Evolutionary conservation across 78 protist species (phyloP), one percentile per base, ranked within the genome.

Genomic region (Guillardia theta): DNA sequence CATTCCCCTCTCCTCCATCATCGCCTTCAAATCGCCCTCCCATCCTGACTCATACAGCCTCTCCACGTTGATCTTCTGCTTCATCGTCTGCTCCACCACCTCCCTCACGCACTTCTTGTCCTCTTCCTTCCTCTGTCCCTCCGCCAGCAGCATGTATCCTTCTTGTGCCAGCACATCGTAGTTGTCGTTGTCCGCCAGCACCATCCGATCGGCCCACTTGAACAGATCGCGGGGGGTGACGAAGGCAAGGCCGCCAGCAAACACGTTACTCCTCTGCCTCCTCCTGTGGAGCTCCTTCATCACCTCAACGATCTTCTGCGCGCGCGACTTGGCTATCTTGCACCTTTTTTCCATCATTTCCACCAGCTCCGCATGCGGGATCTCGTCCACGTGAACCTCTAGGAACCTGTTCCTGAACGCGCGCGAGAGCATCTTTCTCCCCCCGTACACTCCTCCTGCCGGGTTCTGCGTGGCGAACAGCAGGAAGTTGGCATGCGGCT

Each of bases 391-490:
- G 87, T 96, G 99, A n/a, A 99, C 93, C 93, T 88, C 76, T 36
- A 88, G 93, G 2, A 88, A 48, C 46, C 90, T 45, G 90, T 37
- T 43, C 70, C 83, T 24, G 76, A 94, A 70, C 24, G 97, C 95
- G 24, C 90, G 88, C 2, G 95, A 93, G 18, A 93, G 88, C 22
- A 45, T 95, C 95, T 99, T 99, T 8, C 99, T 95, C 21, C 99
- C 99, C 27, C 99, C 99, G 96, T 99, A 99, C 33, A 96, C 78
- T 1, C 99, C 99, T 1, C 99, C 97, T n/a, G 90, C 90, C 4
- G 99, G 99, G 96, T 99, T 99, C 95, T 99, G 99, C 6, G 99
- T 99, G 2, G 99, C 99, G 64, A 99, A 99, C 48, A 99, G 97
- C 97, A 94, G 64, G 95, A 99, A 99, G 94, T 95, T 64, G 27